Evolutionary conservation across 2,329 filamentous ascomycete species (phyloP), one percentile per base, ranked within the genome.

Genomic region (Trichoderma koningii): DNA sequence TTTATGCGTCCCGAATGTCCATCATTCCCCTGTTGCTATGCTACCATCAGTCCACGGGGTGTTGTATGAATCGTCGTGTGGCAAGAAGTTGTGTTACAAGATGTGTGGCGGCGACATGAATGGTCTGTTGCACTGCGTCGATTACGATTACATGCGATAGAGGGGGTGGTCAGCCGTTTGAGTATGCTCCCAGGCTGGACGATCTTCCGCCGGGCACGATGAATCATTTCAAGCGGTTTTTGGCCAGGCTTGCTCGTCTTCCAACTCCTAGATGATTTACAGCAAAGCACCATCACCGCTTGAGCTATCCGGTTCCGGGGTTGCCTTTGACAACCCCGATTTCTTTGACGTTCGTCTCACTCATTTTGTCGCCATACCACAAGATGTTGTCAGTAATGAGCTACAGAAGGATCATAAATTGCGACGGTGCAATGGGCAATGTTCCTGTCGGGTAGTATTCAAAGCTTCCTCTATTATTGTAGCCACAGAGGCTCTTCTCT

Each of bases 291-390:
- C 21, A 48, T 61, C 17, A 52, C 28, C 6, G 4, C 21, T 3
- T 52, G 47, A 17, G 7, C 47, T 2, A 19, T 52, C 7, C 44
- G 21, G 17, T 9, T 7, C 17, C 47, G 57, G n/a, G 52, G 52
- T 1, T 1, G 47, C 52, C 21, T 61, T 51, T 14, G 57, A 61
- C n/a, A 61, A 47, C 2, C 51, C 15, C 10, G 57, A 61, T 12
- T 5, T 61, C 3, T 44, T 61, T 19, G 47, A 61, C 23, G 52
- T 61, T 3, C 52, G 52, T 51, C 57, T 61, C 47, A 61, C 14
- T 12, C 44, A 52, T 23, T 34, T 52, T 51, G 34, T 61, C 21
- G 57, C 52, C 34, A 44, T 61, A 30, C 47, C 57, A 7, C 1
- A 15, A 19, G 38, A 30, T 2, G 12, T 52, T 26, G 41, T 61